A percentile compares a stretch with the other conserved stretches of the same genome.
Evolutionary conservation across 345 rosid species (phyloP).

Genomic region (Hibiscus trionum): DNA sequence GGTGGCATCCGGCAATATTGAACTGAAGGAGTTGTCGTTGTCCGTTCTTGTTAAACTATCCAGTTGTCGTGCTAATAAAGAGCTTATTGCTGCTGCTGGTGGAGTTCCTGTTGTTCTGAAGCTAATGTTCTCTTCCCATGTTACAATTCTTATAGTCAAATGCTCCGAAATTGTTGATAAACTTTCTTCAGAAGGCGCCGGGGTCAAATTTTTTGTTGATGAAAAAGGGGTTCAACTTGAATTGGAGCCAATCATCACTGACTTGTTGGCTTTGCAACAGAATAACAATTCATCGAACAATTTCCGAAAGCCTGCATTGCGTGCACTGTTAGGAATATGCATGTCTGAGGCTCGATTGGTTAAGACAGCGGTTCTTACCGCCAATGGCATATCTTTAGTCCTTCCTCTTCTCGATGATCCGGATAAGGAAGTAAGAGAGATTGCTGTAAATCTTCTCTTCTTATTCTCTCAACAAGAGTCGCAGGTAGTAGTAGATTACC

Average conservation of each 20-base stretch:
- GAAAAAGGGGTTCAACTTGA: slow-evolving; percentile 39
- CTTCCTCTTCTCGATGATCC: slow-evolving; percentile 62
- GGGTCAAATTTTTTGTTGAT: slow-evolving; percentile 46
- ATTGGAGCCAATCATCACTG: slow-evolving; percentile 31
- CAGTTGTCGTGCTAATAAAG: slow-evolving; percentile 34
- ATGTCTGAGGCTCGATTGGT: slow-evolving; percentile 39
- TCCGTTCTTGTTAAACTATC: slow-evolving; percentile 41
- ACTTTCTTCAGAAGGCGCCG: slow-evolving; percentile 35
- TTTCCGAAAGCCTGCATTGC: slow-evolving; percentile 40
- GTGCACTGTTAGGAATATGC: slow-evolving; percentile 44
- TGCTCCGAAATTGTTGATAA: slow-evolving; percentile 48
- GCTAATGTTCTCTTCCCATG: slow-evolving; percentile 31
- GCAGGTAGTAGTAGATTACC: slow-evolving; percentile 49
- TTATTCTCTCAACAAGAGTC: slow-evolving; percentile 55
- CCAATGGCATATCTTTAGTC: slow-evolving; percentile 37
- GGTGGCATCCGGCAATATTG: slow-evolving; percentile 34
- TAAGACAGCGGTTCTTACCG: slow-evolving; percentile 49
- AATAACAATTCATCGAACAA: slow-evolving; percentile 20
- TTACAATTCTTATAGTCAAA: slow-evolving; percentile 27
- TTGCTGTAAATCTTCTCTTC: slow-evolving; percentile 46
- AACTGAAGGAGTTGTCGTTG: slow-evolving; percentile 43
- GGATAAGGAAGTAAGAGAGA: slow-evolving; percentile 43
- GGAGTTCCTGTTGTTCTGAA: slow-evolving; percentile 42
- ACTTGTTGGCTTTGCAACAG: slow-evolving; percentile 42
- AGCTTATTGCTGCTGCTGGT: slow-evolving; percentile 42